Base-by-base conservation (phyloP, 306 rosid genomes). In the Coriaria nepalensis region DNA sequence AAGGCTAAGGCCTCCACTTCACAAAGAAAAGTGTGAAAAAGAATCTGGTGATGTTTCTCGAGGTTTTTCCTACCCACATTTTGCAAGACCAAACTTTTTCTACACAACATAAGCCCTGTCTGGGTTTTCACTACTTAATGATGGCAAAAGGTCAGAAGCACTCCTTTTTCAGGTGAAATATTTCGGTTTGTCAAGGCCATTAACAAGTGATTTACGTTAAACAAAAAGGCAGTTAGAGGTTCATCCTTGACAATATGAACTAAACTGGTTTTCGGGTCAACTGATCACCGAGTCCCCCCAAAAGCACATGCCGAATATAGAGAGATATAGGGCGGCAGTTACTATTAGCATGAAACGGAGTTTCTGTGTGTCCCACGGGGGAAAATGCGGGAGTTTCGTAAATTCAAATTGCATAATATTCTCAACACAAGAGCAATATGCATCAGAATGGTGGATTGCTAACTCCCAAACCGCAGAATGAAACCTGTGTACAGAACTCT, bases 1-100 rank as follows among this genome's bases (percentile, higher is more conserved):
- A 92, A 79, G 68, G 87, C 94, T 13, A 79, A 82, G 79, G 96
- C 83, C 57, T 73, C 64, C 59, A 58, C 66, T 70, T 68, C 61
- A 55, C 73, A 51, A 79, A 59, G 56, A 75, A 77, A 70, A 52
- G 72, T n/a, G 78, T 61, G 44, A 77, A 63, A 61, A 78, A 66
- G 65, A 20, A 20, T 1, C 3, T 20, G 29, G 63, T 45, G 80
- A 69, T 65, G 68, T 52, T 58, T 36, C 29, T 20, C 3, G 29
- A 47, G 49, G 47, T 60, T 63, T 40, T 64, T 56, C 45, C 59
- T 59, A 60, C 68, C 56, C 43, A 68, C 47, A 66, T 20, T 72
- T 37, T 57, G 64, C 4, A 61, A 57, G 57, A 49, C 41, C 58
- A 56, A 61, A 72, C 78, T 75, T 66, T 60, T 40, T 48, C 64